phyloP scores from a whole-genome alignment of 345 rosid species.

The Nephelium lappaceum region DNA sequence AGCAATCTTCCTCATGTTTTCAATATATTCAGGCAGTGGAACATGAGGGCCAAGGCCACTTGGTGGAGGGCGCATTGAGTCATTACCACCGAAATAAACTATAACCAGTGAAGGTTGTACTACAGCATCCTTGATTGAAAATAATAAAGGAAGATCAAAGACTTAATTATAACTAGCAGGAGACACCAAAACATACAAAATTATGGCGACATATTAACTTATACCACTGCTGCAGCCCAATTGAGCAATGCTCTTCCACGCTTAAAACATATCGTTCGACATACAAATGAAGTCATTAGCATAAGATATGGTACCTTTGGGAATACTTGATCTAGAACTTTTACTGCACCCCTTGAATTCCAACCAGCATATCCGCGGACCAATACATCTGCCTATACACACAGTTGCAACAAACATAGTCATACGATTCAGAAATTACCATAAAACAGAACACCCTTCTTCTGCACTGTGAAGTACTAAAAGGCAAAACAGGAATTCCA shows the following conservation, averaged over 20 bases:
- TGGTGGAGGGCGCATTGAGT: constrained; percentile 65
- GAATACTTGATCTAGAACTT: constrained; percentile 69
- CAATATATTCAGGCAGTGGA: constrained; percentile 69
- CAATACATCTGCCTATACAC: constrained; percentile 67
- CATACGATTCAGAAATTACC: not conserved
- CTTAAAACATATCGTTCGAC: not conserved
- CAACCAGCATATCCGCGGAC: constrained; percentile 87
- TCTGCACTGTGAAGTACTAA: not conserved
- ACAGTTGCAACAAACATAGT: not conserved
- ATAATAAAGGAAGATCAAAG: not conserved
- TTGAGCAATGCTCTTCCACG: not conserved
- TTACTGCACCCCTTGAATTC: constrained; percentile 78
- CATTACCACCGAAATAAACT: constrained; percentile 95
- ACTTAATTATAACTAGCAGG: not conserved
- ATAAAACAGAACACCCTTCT: not conserved
- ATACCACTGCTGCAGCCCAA: not conserved
- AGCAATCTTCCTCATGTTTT: constrained; percentile 80
- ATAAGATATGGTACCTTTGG: constrained; percentile 54
- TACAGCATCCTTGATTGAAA: constrained; percentile 52
- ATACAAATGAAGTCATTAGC: not conserved
- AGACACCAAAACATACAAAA: not conserved
- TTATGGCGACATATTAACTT: not conserved
- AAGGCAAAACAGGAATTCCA: not conserved
- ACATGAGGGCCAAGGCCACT: constrained; percentile 81
- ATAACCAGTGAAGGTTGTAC: constrained; percentile 83